Percentiles rank a stretch among this genome's conserved stretches.
Conservation (phyloP, 352 stramenopile genomes). For the Globisporangium solare region DNA sequence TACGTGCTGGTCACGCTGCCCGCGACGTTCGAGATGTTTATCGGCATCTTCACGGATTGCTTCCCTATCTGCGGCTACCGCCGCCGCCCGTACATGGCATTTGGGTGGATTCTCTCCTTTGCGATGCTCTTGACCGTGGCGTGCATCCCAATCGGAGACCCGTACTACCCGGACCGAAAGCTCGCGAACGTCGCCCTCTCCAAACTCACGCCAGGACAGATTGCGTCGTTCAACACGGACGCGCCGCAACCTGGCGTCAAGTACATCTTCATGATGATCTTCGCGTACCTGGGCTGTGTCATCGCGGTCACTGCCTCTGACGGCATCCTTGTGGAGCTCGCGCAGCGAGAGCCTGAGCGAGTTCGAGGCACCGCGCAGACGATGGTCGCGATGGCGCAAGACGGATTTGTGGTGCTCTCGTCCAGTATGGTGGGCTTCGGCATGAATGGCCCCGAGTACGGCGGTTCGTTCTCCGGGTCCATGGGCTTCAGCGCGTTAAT, state of each 20-base stretch:
- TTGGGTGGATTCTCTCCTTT: conserved; percentile 28
- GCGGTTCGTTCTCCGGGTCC: conserved; percentile 16
- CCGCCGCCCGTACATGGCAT: conserved; percentile 32
- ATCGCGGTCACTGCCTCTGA: conserved; percentile 47
- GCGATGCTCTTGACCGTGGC: conserved; percentile 16
- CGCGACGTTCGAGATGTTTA: conserved; percentile 30
- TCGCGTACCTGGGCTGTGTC: conserved; percentile 47
- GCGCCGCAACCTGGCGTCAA: conserved; percentile 15
- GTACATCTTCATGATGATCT: conserved; percentile 36
- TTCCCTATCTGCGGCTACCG: conserved; percentile 25
- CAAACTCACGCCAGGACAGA: conserved; percentile 10
- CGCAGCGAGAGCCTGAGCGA: conserved; percentile 19
- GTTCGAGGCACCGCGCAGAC: conserved; percentile 26
- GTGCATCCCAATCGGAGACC: conserved; percentile 12
- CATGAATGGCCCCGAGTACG: conserved; percentile 21
- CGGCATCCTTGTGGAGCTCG: conserved; percentile 30
- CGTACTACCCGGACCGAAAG: conserved; percentile 14
- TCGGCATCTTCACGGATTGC: conserved; percentile 26
- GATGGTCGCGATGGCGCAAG: conserved; percentile 25
- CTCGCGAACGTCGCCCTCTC: conserved; percentile 5
- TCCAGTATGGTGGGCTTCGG: conserved; percentile 17
- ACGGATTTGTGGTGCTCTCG: conserved; percentile 14
- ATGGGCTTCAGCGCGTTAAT: conserved; percentile 18
- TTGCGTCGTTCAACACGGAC: conserved; percentile 18
- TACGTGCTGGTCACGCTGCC: conserved; percentile 22